Base-by-base conservation (phyloP, 257 asterid species). In the Forsythia viridissima region DNA sequence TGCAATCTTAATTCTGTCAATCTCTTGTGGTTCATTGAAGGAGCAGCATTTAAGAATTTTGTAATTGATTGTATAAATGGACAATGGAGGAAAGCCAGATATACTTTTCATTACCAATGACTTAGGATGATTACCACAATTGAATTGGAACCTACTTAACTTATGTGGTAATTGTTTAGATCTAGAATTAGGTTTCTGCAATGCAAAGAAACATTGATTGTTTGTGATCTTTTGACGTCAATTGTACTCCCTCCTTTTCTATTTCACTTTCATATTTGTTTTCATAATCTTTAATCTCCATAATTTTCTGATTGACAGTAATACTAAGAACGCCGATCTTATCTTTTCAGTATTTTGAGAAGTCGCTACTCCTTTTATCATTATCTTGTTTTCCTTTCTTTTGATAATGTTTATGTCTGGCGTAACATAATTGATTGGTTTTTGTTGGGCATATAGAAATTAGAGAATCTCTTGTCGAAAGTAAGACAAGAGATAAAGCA, bases 381-480 rank as follows among this genome's bases (percentile, higher is more conserved):
- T 10, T 21, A 63, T 21, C 3, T 63, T 5, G 78, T 63, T 24
- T 24, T 63, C 39, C 38, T 61, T 63, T 9, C 5, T 63, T 24
- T 57, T 3, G 70, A 4, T 63, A 24, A 24, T 63, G 39, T 30
- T 63, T 63, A 9, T 63, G 38, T 24, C 39, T 11, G 5, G 70
- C 6, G 0, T 63, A 63, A 30, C 66, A 21, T 24, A 20, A 63
- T 24, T 63, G 18, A 24, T 3, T 63, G 39, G 70, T 63, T 63
- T 57, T 24, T 63, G 70, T 63, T 63, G 69, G 38, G 37, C 39
- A 21, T 24, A 61, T 73, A 82, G 86, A 75, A 75, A 30, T 61
- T 80, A 24, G 86, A 79, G 75, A 36, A 38, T 8, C 80, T 70
- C 51, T 48, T 79, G 48, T 20, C 18, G 0, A 79, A 65, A 68